Base-by-base conservation (phyloP, 768 basidiomycete genomes). In the Panaeolus cyanescens region DNA sequence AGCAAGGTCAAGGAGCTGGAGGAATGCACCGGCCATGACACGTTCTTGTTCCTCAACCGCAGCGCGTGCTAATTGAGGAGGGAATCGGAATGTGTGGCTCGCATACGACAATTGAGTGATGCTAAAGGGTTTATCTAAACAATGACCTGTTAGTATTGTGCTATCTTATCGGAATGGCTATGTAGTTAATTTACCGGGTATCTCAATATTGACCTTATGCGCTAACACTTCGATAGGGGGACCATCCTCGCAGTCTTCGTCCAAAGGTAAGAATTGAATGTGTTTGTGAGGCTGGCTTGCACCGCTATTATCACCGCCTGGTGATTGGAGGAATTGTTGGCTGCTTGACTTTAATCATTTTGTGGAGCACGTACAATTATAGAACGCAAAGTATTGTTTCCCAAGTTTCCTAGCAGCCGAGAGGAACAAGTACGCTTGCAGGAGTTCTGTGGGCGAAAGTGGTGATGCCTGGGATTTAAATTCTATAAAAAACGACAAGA, bases 221-320 rank as follows among this genome's bases (percentile, higher is more conserved):
- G 92, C 88, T 56, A 94, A 79, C 59, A 73, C 77, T 73, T 96
- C 95, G 25, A 95, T 80, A 0, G 95, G 95, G 13, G 92, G 90
- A 1, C 86, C 90, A 33, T 83, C 82, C 32, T 80, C 72, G 0
- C 13, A 25, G 13, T 50, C 45, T 37, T 76, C 77, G 9, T 83
- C 82, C 17, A 85, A 69, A 32, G 92, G 89, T 32, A 96, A 74
- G 64, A 96, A 89, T 72, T 96, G 95, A n/a, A 96, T 65, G 70
- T 97, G 95, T 68, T 96, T 94, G 75, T 96, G 94, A 2, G 83
- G 79, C 75, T 97, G 95, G 70, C 93, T 95, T 10, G 95, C 94
- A 28, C 95, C 95, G 60, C 91, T 93, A 58, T 80, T 78, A 30
- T 85, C 80, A 5, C 92, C 92, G 65, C 91, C 92, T 93, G 50